phyloP scores from a whole-genome alignment of 805 yeast species.

The Grigorovia jiainica region DNA sequence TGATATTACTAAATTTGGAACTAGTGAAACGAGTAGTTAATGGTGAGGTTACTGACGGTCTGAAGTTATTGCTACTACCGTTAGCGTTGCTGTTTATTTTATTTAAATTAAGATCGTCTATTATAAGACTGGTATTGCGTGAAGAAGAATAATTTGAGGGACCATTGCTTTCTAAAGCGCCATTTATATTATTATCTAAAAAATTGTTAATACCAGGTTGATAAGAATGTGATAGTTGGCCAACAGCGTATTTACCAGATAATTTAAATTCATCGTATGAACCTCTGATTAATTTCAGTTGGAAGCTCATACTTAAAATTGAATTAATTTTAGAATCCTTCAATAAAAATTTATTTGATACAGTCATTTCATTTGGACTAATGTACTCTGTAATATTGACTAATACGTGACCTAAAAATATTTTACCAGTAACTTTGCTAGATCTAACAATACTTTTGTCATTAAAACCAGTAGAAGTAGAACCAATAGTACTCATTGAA shows the following conservation, averaged over 20 bases:
- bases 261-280: conserved; percentile 23
- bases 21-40: background rate
- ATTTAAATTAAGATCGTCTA: too few species aligned
- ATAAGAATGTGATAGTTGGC: conserved; percentile 20
- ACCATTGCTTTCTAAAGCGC: background rate
- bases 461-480: background rate
- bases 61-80: background rate
- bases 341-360: conserved; percentile 55
- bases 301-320: conserved; percentile 54
- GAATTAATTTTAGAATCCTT: conserved; percentile 78
- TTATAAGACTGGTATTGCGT: background rate
- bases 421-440: conserved; percentile 28
- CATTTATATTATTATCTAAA: conserved; percentile 3
- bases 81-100: too few species aligned
- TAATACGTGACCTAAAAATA: conserved; percentile 54
- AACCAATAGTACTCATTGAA: background rate
- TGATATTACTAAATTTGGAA: background rate
- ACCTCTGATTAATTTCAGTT: conserved; percentile 36
- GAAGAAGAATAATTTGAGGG: background rate
- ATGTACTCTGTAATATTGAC: conserved; percentile 69
- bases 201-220: conserved; percentile 10
- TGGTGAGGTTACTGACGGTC: background rate
- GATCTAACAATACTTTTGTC: conserved; percentile 1
- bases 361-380: conserved; percentile 36
- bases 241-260: conserved; percentile 11